Conservation (phyloP, 169 alveolate species). For the Cryptosporidium sp. region DNA sequence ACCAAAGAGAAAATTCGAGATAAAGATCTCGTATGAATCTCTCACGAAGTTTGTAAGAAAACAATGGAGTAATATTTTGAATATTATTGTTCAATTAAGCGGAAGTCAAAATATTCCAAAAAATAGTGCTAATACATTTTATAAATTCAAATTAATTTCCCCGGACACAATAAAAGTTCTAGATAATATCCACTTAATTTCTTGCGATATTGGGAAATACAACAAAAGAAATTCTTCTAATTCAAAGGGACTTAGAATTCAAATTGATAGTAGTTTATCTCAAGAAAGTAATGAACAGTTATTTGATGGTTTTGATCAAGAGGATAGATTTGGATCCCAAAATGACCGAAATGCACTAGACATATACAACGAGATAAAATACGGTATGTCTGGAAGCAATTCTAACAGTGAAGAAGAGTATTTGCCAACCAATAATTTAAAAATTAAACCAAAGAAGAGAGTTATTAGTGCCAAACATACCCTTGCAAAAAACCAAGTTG, state of each 20-base stretch:
- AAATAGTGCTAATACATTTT: not conserved
- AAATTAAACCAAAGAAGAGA: constrained; percentile 1
- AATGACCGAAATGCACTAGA: constrained; percentile 22
- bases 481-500: constrained; percentile 25
- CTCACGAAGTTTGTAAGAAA: constrained; percentile 56
- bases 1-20: not conserved
- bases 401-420: constrained; percentile 50
- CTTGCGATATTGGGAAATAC: not conserved
- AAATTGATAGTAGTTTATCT: not conserved
- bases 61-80: constrained; percentile 54
- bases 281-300: not conserved
- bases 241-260: not conserved
- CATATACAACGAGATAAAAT: constrained; percentile 9
- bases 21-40: not conserved
- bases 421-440: not conserved
- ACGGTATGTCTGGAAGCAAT: not conserved
- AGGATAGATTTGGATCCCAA: constrained; percentile 1
- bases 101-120: constrained; percentile 18
- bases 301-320: constrained; percentile 70
- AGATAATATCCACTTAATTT: not conserved
- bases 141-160: not conserved
- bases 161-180: constrained; percentile 2
- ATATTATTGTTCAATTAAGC: constrained; percentile 60
- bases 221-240: not conserved
- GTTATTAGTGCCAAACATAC: not conserved